Base-by-base conservation (phyloP, 352 stramenopile species). In the Elongisporangium prolatum region DNA sequence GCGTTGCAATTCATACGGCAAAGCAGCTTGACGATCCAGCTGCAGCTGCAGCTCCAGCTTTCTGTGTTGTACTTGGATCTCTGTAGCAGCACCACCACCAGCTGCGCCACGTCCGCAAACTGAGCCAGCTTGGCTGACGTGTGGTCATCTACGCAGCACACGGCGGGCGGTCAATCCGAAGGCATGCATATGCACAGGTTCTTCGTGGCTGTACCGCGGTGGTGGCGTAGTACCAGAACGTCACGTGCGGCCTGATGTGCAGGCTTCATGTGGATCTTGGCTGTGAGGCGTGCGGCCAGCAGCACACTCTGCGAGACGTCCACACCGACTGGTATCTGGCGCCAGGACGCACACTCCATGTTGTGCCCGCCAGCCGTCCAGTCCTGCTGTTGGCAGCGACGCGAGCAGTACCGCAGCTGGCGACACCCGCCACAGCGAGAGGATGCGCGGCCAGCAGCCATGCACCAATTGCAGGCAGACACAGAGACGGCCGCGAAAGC, bases 1-100 rank as follows among this genome's bases (percentile, higher is more conserved):
- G 77, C 84, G 55, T 93, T 93, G 74, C 84, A 93, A 55, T 90
- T 88, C 60, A 93, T 64, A 21, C 72, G 79, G 50, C 73, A 76
- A 52, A 93, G 89, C 47, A 91, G 67, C 56, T 73, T 50, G 51
- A 84, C 28, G 52, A 89, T 67, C 18, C 67, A 57, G 6, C 44
- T 75, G 48, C n/a, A 86, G 55, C 18, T 60, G 34, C 28, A 40
- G 28, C 2, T 80, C 66, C 17, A 78, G 69, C 17, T 38, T 58
- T 14, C 18, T 11, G 56, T 53, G 20, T 72, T 69, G 48, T 60
- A 55, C 64, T 78, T 82, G 60, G 72, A 87, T n/a, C 69, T 64
- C 13, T 60, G 55, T 21, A 93, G 63, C 21, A 91, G 54, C 4
- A 77, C 21, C 50, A 86, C 53, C 40, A 93, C 78, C 14, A 93